Evolutionary conservation across 1,284 basidiomycete genomes (phyloP).

Genomic region (Rhodotorula sp.): DNA sequence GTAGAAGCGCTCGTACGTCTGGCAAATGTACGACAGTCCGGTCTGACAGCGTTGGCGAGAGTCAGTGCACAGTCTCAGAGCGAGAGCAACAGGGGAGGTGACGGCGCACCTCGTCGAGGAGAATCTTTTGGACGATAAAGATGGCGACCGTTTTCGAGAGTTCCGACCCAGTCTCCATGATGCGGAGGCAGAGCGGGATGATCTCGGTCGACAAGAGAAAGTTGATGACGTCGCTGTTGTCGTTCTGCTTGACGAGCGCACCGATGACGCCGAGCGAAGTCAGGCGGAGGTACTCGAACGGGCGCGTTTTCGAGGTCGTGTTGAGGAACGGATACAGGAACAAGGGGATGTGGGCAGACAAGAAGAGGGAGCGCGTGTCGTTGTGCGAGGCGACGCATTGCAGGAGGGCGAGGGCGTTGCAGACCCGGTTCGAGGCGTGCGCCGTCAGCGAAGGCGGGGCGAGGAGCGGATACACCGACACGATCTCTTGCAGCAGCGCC

Average conservation of each 20-base stretch:
- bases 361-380: conserved; percentile 86
- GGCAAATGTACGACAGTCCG: not conserved
- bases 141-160: conserved; percentile 99
- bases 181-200: conserved; percentile 96
- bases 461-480: conserved; percentile 94
- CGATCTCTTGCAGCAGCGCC: conserved; percentile 95
- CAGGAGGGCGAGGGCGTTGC: conserved; percentile 94
- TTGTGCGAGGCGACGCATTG: conserved; percentile 97
- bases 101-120: conserved; percentile 98
- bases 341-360: conserved; percentile 93
- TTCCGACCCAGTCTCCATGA: conserved; percentile 99
- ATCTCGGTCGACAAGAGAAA: conserved; percentile 99
- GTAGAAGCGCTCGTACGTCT: conserved; percentile 80
- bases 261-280: conserved; percentile 98
- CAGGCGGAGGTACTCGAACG: conserved; percentile 96
- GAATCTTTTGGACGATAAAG: conserved; percentile 99
- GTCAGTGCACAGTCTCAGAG: not conserved
- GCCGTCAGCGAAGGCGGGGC: conserved; percentile 95
- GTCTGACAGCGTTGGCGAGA: not conserved
- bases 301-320: conserved; percentile 97
- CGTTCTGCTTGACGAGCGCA: conserved; percentile 99
- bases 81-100: conserved; percentile 66
- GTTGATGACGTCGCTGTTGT: conserved; percentile 98
- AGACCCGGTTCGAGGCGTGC: conserved; percentile 98
- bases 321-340: conserved; percentile 99